A percentile compares a stretch with the other conserved stretches of the same genome.
These are phyloP conservation scores for Colletotrichum simmondsii DNA, from an alignment of 2,329 filamentous ascomycete species.

Conservation along the genomic window DNA sequence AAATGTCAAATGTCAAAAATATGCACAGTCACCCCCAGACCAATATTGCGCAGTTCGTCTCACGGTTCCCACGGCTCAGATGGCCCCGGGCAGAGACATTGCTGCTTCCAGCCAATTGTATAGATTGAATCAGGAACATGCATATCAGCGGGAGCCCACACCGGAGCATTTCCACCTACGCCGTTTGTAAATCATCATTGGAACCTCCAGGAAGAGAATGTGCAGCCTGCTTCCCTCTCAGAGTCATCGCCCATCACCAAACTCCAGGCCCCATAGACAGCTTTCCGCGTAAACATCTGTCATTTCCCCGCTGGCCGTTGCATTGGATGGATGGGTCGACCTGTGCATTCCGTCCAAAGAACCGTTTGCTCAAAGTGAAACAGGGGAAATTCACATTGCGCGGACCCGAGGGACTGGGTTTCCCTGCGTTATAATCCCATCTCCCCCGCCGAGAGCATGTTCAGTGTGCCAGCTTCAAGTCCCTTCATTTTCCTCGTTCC, in stretches of 20 bases:
- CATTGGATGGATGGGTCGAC: not conserved
- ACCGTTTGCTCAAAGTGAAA: conserved; percentile 20
- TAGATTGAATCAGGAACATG: not conserved
- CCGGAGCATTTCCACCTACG: not conserved
- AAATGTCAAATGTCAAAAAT: not conserved
- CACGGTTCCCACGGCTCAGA: not conserved
- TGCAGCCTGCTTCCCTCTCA: not conserved
- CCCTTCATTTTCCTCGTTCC: not conserved
- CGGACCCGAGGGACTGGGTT: not conserved
- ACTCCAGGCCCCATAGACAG: not conserved
- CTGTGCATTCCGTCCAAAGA: not conserved
- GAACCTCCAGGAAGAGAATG: not conserved
- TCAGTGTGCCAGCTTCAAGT: not conserved
- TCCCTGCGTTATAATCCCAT: not conserved
- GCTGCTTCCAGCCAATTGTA: not conserved
- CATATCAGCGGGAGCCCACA: not conserved
- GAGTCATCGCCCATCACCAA: not conserved
- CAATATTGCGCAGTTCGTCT: not conserved
- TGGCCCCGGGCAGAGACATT: not conserved
- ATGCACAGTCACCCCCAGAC: not conserved
- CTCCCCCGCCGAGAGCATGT: not conserved
- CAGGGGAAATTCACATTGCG: conserved; percentile 11
- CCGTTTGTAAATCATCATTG: not conserved
- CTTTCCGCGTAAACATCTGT: not conserved
- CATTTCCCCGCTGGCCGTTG: conserved; percentile 9